Percentiles rank a stretch among this genome's conserved stretches.
phyloP scores from a whole-genome alignment of 164 flowering plant genomes.

The Vitis cinerea region DNA sequence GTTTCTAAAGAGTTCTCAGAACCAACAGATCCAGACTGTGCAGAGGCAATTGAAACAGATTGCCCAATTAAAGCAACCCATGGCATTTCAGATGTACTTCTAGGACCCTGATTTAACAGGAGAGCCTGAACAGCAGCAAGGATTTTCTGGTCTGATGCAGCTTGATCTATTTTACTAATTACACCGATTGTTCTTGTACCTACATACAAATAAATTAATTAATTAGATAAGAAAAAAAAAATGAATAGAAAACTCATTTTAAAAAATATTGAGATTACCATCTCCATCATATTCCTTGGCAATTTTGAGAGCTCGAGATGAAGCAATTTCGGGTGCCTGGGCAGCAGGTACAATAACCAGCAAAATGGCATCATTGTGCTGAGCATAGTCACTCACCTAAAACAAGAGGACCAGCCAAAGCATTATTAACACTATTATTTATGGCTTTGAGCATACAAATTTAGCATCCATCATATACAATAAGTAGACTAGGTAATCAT shows the following conservation, averaged over 20 bases:
- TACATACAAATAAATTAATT: slow-evolving; percentile 16
- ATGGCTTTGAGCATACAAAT: neutral
- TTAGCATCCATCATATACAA: neutral
- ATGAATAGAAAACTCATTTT: neutral
- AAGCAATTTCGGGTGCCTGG: slow-evolving; percentile 93
- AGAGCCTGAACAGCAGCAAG: slow-evolving; percentile 99
- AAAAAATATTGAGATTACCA: slow-evolving; percentile 27
- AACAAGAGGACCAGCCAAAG: slow-evolving; percentile 5
- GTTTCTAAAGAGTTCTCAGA: slow-evolving; percentile 91
- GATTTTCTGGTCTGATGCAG: slow-evolving; percentile 77
- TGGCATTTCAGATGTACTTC: slow-evolving; percentile 84
- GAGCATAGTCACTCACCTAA: slow-evolving; percentile 73
- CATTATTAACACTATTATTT: slow-evolving; percentile 2
- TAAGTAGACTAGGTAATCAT: neutral
- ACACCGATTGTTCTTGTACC: slow-evolving; percentile 97
- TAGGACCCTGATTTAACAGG: slow-evolving; percentile 82
- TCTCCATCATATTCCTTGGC: slow-evolving; percentile 92
- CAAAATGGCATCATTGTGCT: slow-evolving; percentile 88
- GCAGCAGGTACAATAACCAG: slow-evolving; percentile 83
- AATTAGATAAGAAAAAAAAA: neutral
- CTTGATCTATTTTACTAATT: slow-evolving; percentile 97
- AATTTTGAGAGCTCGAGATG: slow-evolving; percentile 72
- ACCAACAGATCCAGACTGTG: slow-evolving; percentile 83
- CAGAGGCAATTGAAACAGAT: slow-evolving; percentile 90
- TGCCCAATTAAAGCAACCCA: slow-evolving; percentile 99